A percentile compares a stretch with the other conserved stretches of the same genome.
Conservation (phyloP, 2,329 filamentous ascomycete species). For the Stagonosporopsis cucurbitacearum region DNA sequence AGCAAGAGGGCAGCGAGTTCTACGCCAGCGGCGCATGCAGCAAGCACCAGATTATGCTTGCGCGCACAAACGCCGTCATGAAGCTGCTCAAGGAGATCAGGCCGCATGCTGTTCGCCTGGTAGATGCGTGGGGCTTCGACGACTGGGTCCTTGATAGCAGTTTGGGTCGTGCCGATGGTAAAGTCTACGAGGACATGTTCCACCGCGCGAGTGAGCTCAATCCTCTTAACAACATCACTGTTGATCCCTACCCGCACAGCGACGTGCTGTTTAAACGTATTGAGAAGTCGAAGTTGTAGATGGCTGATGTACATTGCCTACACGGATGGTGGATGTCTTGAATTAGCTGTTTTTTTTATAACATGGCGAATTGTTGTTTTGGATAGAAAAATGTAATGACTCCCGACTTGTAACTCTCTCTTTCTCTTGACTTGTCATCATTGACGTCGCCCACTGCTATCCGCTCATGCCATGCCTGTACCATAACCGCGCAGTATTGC, state of each 20-base stretch:
- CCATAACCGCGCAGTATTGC: too few relatives aligned
- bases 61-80: constrained; percentile 71
- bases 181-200: constrained; percentile 81
- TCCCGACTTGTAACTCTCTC: too few relatives aligned
- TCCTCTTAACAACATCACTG: constrained; percentile 72
- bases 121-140: constrained; percentile 77
- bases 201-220: constrained; percentile 74
- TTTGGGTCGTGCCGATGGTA: constrained; percentile 73
- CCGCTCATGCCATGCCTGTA: too few relatives aligned
- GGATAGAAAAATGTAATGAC: constrained; percentile 11
- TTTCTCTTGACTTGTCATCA: too few relatives aligned
- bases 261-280: constrained; percentile 67
- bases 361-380: background rate
- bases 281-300: constrained; percentile 61
- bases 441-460: too few relatives aligned
- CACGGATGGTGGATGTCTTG: background rate
- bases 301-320: background rate
- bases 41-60: constrained; percentile 73
- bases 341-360: too few relatives aligned
- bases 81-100: constrained; percentile 73
- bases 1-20: constrained; percentile 74
- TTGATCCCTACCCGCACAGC: constrained; percentile 74
- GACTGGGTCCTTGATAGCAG: constrained; percentile 79
- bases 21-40: constrained; percentile 73
- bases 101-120: constrained; percentile 73